Percentiles rank a stretch among this genome's conserved stretches.
Conservation (phyloP, 1,139 yeast genomes). For the Candida sojae region DNA sequence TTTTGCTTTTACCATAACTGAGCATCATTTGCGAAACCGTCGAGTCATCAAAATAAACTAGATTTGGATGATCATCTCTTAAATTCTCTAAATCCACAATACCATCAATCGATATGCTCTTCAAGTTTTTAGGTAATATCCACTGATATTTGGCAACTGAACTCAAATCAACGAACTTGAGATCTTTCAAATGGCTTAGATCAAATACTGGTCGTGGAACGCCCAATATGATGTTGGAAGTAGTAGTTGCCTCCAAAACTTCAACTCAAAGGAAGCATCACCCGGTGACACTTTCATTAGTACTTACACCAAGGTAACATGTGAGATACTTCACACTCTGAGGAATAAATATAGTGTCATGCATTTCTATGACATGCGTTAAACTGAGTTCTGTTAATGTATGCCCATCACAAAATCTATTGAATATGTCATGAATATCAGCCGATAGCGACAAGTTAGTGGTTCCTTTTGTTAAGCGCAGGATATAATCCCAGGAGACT, state of each 20-base stretch:
- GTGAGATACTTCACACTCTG: not conserved
- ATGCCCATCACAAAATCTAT: not conserved
- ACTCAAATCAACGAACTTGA: not conserved
- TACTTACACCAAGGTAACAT: not conserved
- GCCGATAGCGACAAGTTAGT: not conserved
- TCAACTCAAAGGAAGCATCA: not conserved
- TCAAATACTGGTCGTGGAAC: not conserved
- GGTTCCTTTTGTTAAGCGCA: not conserved
- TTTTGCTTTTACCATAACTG: not conserved
- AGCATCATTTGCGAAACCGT: not conserved
- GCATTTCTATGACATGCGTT: not conserved
- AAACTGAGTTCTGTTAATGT: not conserved
- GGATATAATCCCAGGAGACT: not conserved
- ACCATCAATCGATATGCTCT: not conserved
- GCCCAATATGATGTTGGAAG: not conserved
- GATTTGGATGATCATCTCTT: not conserved
- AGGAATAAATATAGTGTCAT: not conserved
- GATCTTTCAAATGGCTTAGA: not conserved
- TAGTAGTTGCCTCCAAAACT: not conserved
- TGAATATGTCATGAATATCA: not conserved
- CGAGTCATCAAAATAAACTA: not conserved
- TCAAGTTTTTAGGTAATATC: not conserved
- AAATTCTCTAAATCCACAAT: not conserved
- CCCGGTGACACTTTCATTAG: not conserved
- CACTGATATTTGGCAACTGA: not conserved